Conservation (phyloP, 2,329 filamentous ascomycete species). For the Cryoendolithus antarcticus region DNA sequence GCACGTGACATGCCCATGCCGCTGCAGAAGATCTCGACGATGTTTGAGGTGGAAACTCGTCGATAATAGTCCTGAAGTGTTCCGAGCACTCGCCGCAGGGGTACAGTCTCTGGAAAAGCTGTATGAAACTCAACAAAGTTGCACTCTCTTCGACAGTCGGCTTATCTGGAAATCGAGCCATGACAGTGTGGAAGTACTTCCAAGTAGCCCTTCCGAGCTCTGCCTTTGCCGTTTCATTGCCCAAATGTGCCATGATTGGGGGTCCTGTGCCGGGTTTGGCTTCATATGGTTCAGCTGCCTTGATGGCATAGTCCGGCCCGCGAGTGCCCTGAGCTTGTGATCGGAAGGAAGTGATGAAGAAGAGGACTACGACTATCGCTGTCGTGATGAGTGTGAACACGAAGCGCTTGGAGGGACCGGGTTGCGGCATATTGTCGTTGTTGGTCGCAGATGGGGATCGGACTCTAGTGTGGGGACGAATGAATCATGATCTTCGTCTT, state of each 20-base stretch:
- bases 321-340: conserved; percentile 19
- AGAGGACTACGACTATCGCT: conserved; percentile 43
- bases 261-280: conserved; percentile 43
- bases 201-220: conserved; percentile 54
- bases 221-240: conserved; percentile 68
- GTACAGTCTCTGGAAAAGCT: conserved; percentile 53
- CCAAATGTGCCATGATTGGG: conserved; percentile 67
- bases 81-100: conserved; percentile 55
- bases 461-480: neutral
- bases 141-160: conserved; percentile 48
- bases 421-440: conserved; percentile 4
- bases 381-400: conserved; percentile 38
- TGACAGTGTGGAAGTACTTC: conserved; percentile 55
- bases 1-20: conserved; percentile 54
- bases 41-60: conserved; percentile 52
- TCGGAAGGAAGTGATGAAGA: conserved; percentile 49
- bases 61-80: conserved; percentile 49
- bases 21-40: conserved; percentile 49
- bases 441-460: neutral
- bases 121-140: conserved; percentile 47
- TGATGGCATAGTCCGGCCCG: conserved; percentile 8
- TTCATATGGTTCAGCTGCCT: conserved; percentile 7
- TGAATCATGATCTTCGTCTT: neutral
- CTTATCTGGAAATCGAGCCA: conserved; percentile 52
- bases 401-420: conserved; percentile 23